Evolutionary conservation across 805 yeast genomes (phyloP), one percentile per base, ranked within the genome.

Genomic region (Nakazawaea anatomiae): DNA sequence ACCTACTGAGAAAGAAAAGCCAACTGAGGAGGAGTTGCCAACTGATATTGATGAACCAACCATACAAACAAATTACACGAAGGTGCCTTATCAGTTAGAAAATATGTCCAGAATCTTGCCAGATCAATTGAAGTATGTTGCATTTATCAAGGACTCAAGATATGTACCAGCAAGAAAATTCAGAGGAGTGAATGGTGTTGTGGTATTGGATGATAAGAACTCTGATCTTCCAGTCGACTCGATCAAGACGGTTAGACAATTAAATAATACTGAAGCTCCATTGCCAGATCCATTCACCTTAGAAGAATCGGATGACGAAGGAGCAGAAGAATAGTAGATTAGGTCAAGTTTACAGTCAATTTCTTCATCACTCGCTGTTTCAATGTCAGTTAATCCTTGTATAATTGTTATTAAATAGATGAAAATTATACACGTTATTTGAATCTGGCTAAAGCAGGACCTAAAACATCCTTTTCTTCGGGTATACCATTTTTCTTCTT

Each of bases 61-160:
- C 39, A 52, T 68, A 67, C 54, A 69, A 75, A 71, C 74, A 54
- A 80, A 78, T 57, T 83, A 83, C 62, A 73, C 78, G 50, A 77
- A 81, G 60, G 77, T 78, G 27, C 85, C 90, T 30, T 89, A 80
- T 68, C 79, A 80, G 63, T 72, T 94, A 51, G 76, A 76, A 38
- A 94, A 94, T 64, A 73, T 92, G 77, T 77, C 94, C 10, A 82
- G 99, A 61, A 96, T 94, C 1, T 73, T 94, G 50, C 98, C 98
- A 12, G 79, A 84, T 43, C 98, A 94, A 70, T 75, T 91, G 52
- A 85, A 84, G 67, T 89, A 83, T 69, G 80, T 94, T 48, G 76
- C 96, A 4, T 90, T 92, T 64, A 68, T 74, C 39, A 85, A 85
- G 61, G 86, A 82, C 51, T 85, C 79, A 45, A 77, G 96, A 62